These are phyloP conservation scores for Fragaria nilgerrensis DNA, from an alignment of 306 rosid species.

Conservation along the genomic window DNA sequence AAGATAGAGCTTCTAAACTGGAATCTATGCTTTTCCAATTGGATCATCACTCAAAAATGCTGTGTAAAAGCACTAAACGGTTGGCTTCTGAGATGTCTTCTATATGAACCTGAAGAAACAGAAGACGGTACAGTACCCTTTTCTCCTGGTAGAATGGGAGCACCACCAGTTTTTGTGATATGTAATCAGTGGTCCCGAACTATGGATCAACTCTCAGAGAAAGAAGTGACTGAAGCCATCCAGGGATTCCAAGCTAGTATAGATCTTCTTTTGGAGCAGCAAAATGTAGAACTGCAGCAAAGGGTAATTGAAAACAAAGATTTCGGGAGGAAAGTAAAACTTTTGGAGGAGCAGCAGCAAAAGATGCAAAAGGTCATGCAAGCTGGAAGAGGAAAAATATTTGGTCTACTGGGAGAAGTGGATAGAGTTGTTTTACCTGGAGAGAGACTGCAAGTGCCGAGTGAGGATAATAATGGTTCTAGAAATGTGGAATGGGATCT, in stretches of 20 bases:
- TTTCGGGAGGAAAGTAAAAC: constrained; percentile 46
- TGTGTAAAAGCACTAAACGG: constrained; percentile 63
- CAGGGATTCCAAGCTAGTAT: constrained; percentile 42
- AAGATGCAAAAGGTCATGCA: constrained; percentile 48
- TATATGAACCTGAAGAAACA: constrained; percentile 57
- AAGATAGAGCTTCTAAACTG: constrained; percentile 67
- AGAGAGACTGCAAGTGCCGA: constrained; percentile 15
- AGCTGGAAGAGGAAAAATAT: constrained; percentile 36
- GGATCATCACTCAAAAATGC: constrained; percentile 60
- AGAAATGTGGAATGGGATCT: constrained; percentile 37
- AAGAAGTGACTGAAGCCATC: constrained; percentile 55
- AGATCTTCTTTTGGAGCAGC: constrained; percentile 45
- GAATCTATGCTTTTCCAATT: constrained; percentile 57
- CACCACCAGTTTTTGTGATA: constrained; percentile 62
- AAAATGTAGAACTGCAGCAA: constrained; percentile 43
- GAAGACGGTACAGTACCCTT: constrained; percentile 33
- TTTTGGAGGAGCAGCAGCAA: constrained; percentile 48
- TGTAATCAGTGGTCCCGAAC: constrained; percentile 66
- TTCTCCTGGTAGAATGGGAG: constrained; percentile 57
- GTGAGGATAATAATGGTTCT: constrained; percentile 1
- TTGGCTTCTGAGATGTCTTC: constrained; percentile 69
- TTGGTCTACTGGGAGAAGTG: constrained; percentile 29
- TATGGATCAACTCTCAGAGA: constrained; percentile 55
- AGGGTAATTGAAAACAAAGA: constrained; percentile 47
- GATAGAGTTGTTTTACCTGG: constrained; percentile 13